phyloP scores from a whole-genome alignment of 2,329 filamentous ascomycete species.

The Sporothrix protearum region DNA sequence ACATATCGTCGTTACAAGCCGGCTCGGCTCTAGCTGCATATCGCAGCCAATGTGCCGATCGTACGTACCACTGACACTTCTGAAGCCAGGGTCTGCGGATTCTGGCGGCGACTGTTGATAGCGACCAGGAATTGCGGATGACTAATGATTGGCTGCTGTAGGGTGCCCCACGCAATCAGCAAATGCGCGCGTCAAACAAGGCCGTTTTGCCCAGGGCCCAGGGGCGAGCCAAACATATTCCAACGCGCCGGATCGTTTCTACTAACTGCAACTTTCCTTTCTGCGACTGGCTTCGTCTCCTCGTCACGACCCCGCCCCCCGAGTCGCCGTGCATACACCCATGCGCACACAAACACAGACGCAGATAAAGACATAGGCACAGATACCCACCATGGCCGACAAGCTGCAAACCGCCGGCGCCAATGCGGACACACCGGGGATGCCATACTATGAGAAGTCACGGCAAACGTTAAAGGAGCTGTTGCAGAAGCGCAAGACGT shows the following conservation, averaged over 20 bases:
- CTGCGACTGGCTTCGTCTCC: background rate
- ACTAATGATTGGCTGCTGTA: background rate
- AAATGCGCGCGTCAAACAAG: background rate
- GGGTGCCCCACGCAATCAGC: background rate
- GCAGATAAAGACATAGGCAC: too few species aligned
- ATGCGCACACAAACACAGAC: background rate
- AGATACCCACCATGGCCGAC: conserved; percentile 33
- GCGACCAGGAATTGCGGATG: too few species aligned
- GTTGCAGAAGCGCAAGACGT: conserved; percentile 59
- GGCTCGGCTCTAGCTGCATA: background rate
- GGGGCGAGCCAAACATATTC: background rate
- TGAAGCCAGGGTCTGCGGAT: background rate
- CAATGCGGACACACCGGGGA: conserved; percentile 46
- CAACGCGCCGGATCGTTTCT: background rate
- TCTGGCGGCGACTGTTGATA: too few species aligned
- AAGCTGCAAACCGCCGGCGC: conserved; percentile 30
- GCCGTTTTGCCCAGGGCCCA: background rate
- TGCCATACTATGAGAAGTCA: conserved; percentile 70
- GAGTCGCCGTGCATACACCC: background rate
- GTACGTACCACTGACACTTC: background rate
- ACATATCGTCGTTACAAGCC: too few species aligned
- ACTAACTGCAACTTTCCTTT: conserved; percentile 7
- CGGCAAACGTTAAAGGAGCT: conserved; percentile 64
- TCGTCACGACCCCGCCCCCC: background rate
- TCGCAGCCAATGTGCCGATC: background rate